Evolutionary conservation across 2,329 filamentous ascomycete genomes (phyloP).

Genomic region (Claviceps quebecensis): DNA sequence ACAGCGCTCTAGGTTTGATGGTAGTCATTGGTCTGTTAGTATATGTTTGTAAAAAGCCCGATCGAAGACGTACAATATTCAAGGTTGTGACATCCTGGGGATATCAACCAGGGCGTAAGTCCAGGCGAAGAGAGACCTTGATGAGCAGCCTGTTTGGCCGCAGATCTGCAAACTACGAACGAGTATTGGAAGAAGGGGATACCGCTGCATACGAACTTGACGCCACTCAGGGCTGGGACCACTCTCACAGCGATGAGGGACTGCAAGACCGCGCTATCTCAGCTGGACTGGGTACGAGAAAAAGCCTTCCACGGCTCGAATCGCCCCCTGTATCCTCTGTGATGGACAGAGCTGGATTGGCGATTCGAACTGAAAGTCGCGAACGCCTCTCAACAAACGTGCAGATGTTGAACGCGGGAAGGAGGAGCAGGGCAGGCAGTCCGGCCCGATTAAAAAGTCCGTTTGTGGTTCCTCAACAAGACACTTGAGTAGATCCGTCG

Average conservation of each 20-base stretch:
- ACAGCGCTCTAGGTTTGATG: not conserved
- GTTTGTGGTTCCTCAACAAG: slow-evolving; percentile 34
- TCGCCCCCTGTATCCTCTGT: slow-evolving; percentile 27
- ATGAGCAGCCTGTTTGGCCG: slow-evolving; percentile 54
- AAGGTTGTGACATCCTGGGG: slow-evolving; percentile 16
- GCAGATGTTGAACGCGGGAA: slow-evolving; percentile 39
- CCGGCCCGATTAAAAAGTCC: slow-evolving; percentile 47
- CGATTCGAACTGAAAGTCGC: slow-evolving; percentile 71
- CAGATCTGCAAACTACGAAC: slow-evolving; percentile 52
- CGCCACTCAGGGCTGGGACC: slow-evolving; percentile 47
- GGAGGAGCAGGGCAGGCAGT: slow-evolving; percentile 42
- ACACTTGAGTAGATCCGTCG: slow-evolving; percentile 16
- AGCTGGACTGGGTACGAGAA: slow-evolving; percentile 53
- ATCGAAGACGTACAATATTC: slow-evolving; percentile 39
- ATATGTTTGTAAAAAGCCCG: slow-evolving; percentile 68
- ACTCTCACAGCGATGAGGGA: slow-evolving; percentile 46
- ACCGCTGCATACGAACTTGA: slow-evolving; percentile 64
- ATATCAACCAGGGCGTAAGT: slow-evolving; percentile 18
- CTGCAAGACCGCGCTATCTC: slow-evolving; percentile 45
- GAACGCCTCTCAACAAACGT: slow-evolving; percentile 54
- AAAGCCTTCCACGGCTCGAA: slow-evolving; percentile 39
- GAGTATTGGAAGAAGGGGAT: slow-evolving; percentile 72
- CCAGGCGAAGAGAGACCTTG: slow-evolving; percentile 37
- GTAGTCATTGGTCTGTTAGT: slow-evolving; percentile 56
- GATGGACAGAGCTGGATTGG: slow-evolving; percentile 56